These are phyloP conservation scores for Lipomyces orientalis DNA, from an alignment of 805 yeast genomes.

Conservation along the genomic window DNA sequence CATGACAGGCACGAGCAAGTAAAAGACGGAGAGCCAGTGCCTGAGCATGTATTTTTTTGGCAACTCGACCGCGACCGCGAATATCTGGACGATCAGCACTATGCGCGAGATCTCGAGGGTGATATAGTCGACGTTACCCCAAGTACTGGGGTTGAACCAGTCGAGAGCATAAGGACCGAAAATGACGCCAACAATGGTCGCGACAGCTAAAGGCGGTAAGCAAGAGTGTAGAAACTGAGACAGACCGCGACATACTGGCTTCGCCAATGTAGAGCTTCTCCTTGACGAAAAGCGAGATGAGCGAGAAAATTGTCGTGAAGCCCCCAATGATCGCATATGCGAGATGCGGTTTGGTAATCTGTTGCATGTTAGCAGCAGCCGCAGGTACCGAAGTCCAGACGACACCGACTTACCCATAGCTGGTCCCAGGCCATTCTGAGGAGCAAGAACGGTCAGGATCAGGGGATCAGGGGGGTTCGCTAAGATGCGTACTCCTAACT, in stretches of 20 bases:
- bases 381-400: background rate
- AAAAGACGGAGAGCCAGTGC: slow-evolving; percentile 78
- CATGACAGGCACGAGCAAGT: slow-evolving; percentile 85
- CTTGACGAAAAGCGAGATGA: slow-evolving; percentile 79
- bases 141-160: slow-evolving; percentile 80
- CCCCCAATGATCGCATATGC: slow-evolving; percentile 89
- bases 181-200: slow-evolving; percentile 81
- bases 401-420: slow-evolving; percentile 41
- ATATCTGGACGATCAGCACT: slow-evolving; percentile 84
- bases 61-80: slow-evolving; percentile 92
- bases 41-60: slow-evolving; percentile 86
- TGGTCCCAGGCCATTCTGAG: slow-evolving; percentile 45
- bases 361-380: background rate
- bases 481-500: background rate
- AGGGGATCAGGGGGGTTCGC: background rate
- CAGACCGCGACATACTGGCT: slow-evolving; percentile 54
- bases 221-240: background rate
- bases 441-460: background rate
- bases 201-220: slow-evolving; percentile 55
- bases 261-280: slow-evolving; percentile 88
- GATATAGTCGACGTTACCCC: slow-evolving; percentile 86
- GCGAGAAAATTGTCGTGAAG: slow-evolving; percentile 78
- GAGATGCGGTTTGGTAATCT: slow-evolving; percentile 69
- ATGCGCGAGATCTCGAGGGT: slow-evolving; percentile 84
- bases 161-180: slow-evolving; percentile 85